These are phyloP conservation scores for Solanum tarapatanum DNA, from an alignment of 257 asterid species.

Conservation along the genomic window DNA sequence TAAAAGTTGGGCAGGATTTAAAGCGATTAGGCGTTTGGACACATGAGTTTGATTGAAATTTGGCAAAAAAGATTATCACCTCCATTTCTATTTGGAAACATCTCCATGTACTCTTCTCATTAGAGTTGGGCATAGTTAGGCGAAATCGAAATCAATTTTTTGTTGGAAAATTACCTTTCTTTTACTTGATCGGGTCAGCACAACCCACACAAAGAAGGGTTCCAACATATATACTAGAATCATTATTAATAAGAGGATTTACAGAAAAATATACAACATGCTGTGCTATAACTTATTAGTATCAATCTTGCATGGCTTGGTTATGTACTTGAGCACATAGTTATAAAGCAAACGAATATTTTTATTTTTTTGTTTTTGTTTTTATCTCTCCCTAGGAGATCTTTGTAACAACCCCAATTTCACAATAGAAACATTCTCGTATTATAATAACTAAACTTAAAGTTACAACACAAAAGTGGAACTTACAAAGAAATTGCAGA, in stretches of 20 bases:
- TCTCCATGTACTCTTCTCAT: neutral
- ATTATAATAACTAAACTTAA: too few species aligned
- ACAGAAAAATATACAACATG: neutral
- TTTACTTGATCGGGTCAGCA: neutral
- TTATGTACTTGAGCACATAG: too few species aligned
- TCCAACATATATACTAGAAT: neutral
- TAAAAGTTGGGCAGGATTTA: neutral
- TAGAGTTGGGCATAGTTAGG: neutral
- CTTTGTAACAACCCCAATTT: too few species aligned
- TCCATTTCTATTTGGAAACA: neutral
- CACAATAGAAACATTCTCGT: too few species aligned
- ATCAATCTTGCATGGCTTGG: too few species aligned
- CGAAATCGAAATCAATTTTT: neutral
- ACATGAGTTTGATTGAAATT: neutral
- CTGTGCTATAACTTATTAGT: too few species aligned
- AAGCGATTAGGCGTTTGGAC: neutral
- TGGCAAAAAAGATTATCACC: neutral
- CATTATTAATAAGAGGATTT: neutral
- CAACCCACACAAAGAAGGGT: neutral
- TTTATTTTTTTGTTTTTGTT: too few species aligned
- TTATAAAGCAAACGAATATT: too few species aligned
- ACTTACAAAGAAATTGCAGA: too few species aligned
- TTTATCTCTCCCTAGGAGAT: too few species aligned
- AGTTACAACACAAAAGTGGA: too few species aligned
- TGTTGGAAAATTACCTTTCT: neutral